Base-by-base conservation (phyloP, 139 green algal species). In the Tetradesmus lagerheimii region DNA sequence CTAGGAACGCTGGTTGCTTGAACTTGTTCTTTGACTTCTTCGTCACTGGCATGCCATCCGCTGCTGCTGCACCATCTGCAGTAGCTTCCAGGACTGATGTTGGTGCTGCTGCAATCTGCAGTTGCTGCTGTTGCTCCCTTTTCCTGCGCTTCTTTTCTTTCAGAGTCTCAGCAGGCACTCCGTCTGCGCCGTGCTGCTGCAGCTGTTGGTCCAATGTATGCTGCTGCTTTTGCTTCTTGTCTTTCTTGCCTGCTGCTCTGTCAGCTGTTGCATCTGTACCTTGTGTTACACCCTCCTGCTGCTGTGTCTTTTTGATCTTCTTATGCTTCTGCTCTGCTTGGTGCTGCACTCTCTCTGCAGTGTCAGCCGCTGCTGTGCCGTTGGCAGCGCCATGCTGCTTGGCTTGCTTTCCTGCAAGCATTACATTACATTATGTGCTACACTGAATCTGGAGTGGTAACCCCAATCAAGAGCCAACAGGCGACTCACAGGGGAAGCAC, bases 41-140 rank as follows among this genome's bases (percentile, higher is more conserved):
- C 9, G 39, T 53, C 9, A 41, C 23, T 34, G 34, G 66, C 35
- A 25, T 35, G 29, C 0, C 27, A 31, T 15, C 34, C 25, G n/a
- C 82, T 14, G 86, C 71, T 84, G 71, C 86, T 90, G 76, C 75
- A n/a, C 35, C 53, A 20, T 66, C 77, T 74, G 18, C 62, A 45
- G 41, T 62, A 14, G 29, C n/a, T 89, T 4, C 27, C 66, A 43
- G 15, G 62, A 29, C 88, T 88, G 88, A 64, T 86, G 77, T 78
- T 80, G 77, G 66, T 85, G 78, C 83, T 87, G 82, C 39, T 50
- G 37, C 23, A 57, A 20, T 31, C 47, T 91, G 23, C 66, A 37
- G 64, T 41, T 71, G 29, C 84, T 81, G 37, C 84, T 81, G 64
- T 25, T 89, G 64, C 38, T 81, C 45, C 38, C 38, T 15, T 11